A percentile compares a stretch with the other conserved stretches of the same genome.
These are phyloP conservation scores for Solanum aculeatissimum DNA, from an alignment of 305 asterid species.

Conservation along the genomic window DNA sequence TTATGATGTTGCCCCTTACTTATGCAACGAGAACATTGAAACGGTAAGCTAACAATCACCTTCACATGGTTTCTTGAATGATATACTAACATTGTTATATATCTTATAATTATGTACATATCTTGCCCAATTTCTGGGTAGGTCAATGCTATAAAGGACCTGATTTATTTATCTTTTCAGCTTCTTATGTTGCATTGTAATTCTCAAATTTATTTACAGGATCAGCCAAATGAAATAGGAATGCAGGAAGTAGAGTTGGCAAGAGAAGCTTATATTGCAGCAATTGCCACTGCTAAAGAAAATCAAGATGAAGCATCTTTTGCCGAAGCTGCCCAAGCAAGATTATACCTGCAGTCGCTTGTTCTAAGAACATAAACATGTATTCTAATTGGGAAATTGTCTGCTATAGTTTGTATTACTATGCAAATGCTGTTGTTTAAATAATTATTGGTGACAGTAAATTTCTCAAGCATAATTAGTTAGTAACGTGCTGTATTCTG, in stretches of 20 bases:
- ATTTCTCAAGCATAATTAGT: neutral
- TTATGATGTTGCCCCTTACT: conserved; percentile 31
- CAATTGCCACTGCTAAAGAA: conserved; percentile 66
- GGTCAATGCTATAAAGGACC: neutral
- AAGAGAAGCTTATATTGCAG: conserved; percentile 59
- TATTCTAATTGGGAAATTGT: neutral
- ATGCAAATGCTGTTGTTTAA: neutral
- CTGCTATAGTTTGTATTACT: neutral
- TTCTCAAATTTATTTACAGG: conserved; percentile 28
- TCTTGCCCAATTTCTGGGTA: neutral
- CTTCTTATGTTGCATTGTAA: neutral
- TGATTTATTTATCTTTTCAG: neutral
- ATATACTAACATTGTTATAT: neutral
- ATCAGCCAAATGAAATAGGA: conserved; percentile 32
- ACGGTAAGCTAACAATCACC: conserved; percentile 31
- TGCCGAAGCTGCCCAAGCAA: conserved; percentile 68
- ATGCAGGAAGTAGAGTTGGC: conserved; percentile 67
- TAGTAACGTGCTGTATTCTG: neutral
- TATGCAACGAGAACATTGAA: conserved; percentile 29
- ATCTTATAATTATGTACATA: neutral
- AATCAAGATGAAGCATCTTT: conserved; percentile 65
- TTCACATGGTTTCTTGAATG: neutral
- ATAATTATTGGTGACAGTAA: neutral
- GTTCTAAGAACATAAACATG: conserved; percentile 20
- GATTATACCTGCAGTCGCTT: conserved; percentile 61